These are phyloP conservation scores for Sequoia sempervirens DNA, from an alignment of 75 land plant species.

Conservation along the genomic window DNA sequence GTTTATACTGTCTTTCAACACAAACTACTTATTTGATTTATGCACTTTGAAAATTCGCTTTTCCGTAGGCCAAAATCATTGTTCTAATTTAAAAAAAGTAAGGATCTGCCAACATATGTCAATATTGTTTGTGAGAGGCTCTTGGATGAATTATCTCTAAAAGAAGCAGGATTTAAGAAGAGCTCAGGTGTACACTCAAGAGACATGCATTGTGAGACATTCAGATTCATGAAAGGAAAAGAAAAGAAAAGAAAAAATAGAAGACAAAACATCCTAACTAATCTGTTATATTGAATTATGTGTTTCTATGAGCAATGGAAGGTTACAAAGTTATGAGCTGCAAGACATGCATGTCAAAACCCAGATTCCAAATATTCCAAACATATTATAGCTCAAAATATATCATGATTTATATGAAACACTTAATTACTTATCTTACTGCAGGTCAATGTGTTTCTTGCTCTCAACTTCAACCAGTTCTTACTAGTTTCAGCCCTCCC, in stretches of 20 bases:
- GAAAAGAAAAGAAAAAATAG: not conserved
- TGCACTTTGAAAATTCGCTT: not conserved
- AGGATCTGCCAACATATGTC: not conserved
- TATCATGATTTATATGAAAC: not conserved
- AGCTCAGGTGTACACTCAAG: not conserved
- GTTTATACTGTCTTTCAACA: not conserved
- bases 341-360: not conserved
- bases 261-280: not conserved
- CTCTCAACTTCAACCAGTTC: not conserved
- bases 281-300: not conserved
- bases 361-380: not conserved
- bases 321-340: not conserved
- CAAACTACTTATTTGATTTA: constrained; percentile 6
- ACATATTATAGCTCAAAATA: not conserved
- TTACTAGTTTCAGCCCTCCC: not conserved
- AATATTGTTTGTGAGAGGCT: not conserved
- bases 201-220: not conserved
- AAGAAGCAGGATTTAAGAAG: constrained; percentile 2
- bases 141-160: not conserved
- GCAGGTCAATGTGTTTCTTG: not conserved
- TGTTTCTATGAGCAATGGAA: not conserved
- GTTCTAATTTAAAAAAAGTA: not conserved
- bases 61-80: not conserved
- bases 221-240: not conserved
- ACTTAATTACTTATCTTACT: not conserved